Conservation (phyloP, 345 rosid genomes). For the Eucalyptus sp. region DNA sequence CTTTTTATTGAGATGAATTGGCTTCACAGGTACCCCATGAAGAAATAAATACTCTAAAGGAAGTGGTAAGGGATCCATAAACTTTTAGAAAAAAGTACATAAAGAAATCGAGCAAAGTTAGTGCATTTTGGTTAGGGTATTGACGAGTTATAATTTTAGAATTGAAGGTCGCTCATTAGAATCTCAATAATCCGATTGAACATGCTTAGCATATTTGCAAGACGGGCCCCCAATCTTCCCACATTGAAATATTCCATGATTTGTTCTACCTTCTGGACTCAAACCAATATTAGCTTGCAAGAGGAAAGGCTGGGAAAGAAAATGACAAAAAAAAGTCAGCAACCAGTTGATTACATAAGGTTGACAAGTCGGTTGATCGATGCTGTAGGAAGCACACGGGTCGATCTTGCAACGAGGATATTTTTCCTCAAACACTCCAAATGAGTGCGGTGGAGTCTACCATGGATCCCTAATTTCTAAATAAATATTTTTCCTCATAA, state of each 20-base stretch:
- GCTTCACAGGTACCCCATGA: neutral
- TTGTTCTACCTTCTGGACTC: neutral
- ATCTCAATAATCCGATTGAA: no score
- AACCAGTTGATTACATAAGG: no score
- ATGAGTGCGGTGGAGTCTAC: fast-evolving
- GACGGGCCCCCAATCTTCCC: neutral
- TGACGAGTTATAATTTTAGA: no score
- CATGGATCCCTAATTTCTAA: no score
- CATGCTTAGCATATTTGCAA: fast-evolving
- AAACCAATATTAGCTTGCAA: neutral
- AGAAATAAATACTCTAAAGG: neutral
- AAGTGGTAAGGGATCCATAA: neutral
- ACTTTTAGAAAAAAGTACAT: neutral
- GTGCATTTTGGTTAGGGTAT: neutral
- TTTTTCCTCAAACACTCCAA: no score
- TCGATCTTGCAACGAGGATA: fast-evolving
- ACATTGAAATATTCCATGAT: neutral
- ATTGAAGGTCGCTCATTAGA: no score
- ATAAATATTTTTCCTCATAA: no score
- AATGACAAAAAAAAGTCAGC: neutral
- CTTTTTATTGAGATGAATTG: neutral
- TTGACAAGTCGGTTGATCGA: no score
- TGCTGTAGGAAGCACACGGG: no score
- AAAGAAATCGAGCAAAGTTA: neutral
- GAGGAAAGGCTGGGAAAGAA: neutral